These are phyloP conservation scores for Puccinia polysora DNA, from an alignment of 1,284 basidiomycete genomes.

Conservation along the genomic window DNA sequence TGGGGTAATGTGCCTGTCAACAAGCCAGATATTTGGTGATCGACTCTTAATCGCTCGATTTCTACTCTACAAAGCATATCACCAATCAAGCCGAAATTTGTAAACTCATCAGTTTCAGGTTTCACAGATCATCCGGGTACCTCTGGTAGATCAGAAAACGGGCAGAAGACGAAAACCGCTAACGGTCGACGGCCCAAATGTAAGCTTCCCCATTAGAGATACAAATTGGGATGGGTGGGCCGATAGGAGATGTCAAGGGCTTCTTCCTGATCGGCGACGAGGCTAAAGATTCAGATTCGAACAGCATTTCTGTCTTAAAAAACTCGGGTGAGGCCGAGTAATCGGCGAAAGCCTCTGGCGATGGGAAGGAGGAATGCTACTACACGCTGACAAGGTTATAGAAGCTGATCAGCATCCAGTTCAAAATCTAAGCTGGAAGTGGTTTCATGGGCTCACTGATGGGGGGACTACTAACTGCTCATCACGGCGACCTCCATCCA, in stretches of 20 bases:
- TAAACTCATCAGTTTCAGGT: not conserved
- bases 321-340: too few relatives aligned
- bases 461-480: too few relatives aligned
- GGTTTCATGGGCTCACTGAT: too few relatives aligned
- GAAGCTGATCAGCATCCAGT: too few relatives aligned
- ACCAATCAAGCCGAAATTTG: not conserved
- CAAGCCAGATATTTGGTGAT: conserved; percentile 77
- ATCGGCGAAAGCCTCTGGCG: too few relatives aligned
- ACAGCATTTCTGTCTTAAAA: too few relatives aligned
- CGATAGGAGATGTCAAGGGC: conserved; percentile 13
- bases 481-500: too few relatives aligned
- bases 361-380: too few relatives aligned
- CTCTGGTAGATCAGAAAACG: conserved; percentile 19
- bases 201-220: conserved; percentile 68
- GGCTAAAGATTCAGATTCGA: not conserved
- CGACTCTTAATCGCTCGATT: conserved; percentile 68
- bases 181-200: conserved; percentile 73
- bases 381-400: too few relatives aligned
- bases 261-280: not conserved
- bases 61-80: conserved; percentile 58
- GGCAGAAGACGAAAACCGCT: conserved; percentile 44
- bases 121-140: conserved; percentile 49
- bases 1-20: conserved; percentile 87
- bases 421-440: too few relatives aligned
- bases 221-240: conserved; percentile 54